phyloP scores from a whole-genome alignment of 768 basidiomycete species.

The Cubamyces lactineus region DNA sequence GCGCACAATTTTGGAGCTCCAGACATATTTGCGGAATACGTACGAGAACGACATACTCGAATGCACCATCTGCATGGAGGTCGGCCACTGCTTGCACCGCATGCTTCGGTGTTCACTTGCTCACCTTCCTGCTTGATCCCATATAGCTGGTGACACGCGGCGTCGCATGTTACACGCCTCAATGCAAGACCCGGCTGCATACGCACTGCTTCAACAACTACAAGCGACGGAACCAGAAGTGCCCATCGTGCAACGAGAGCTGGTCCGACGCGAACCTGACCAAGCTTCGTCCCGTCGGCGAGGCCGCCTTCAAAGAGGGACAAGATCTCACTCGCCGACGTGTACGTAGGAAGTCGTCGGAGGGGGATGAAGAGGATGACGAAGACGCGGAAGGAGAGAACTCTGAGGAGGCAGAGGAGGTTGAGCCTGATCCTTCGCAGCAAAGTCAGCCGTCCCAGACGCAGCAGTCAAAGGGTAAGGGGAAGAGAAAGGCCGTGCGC shows the following conservation, averaged over 20 bases:
- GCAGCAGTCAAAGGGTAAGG: conserved; percentile 30
- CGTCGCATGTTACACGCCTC: conserved; percentile 57
- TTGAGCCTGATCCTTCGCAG: conserved; percentile 34
- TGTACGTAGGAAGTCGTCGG: conserved; percentile 30
- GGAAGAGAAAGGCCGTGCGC: conserved; percentile 31
- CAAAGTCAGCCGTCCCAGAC: conserved; percentile 29
- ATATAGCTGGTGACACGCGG: conserved; percentile 70
- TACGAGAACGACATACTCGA: conserved; percentile 73
- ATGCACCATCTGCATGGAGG: conserved; percentile 76
- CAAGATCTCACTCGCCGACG: conserved; percentile 45
- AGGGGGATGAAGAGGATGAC: conserved; percentile 39
- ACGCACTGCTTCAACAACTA: conserved; percentile 62
- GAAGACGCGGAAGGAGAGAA: conserved; percentile 54
- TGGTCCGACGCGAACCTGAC: conserved; percentile 64
- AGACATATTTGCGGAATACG: conserved; percentile 69
- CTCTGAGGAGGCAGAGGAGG: conserved; percentile 38
- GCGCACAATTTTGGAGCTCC: conserved; percentile 75
- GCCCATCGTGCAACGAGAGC: conserved; percentile 58
- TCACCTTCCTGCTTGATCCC: not conserved
- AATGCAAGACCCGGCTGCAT: conserved; percentile 70
- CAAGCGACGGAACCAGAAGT: conserved; percentile 46
- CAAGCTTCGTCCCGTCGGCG: conserved; percentile 62
- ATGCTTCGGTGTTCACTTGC: not conserved
- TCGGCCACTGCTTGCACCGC: conserved; percentile 34
- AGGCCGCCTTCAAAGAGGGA: conserved; percentile 65